Base-by-base conservation (phyloP, 1,139 yeast genomes). In the Candida albicans region DNA sequence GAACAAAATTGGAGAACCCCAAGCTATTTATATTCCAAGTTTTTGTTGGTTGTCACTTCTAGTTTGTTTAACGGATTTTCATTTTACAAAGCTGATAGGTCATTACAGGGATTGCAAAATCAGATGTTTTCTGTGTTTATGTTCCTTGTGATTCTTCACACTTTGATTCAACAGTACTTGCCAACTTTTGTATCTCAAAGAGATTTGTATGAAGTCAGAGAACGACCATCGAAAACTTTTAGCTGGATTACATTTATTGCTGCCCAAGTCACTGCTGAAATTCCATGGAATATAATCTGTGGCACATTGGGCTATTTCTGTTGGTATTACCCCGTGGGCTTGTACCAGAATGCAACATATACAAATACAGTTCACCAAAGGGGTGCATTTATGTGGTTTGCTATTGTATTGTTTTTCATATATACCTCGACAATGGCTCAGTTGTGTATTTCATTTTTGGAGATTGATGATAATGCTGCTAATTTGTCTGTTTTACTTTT, bases 201-300 rank as follows among this genome's bases (percentile, higher is more conserved):
- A 56, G 64, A 62, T 44, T 49, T 67, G 30, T 67, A 65, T 44
- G 70, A 65, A 47, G 67, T 59, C 14, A 58, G 70, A 50, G 66
- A 61, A 51, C 42, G 61, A 22, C 69, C 67, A 22, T 62, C 66
- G 5, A 62, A 54, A 48, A 58, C 64, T 1, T 61, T 58, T 38
- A 55, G 61, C 37, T 61, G 66, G 65, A 40, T 57, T 33, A 49
- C 63, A 18, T 61, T 55, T 58, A 65, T 88, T 51, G 53, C 73
- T 29, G 79, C 87, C 18, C 90, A 87, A 63, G 69, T 87, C 37
- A 62, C 82, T 14, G 81, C 78, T 29, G 96, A 88, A 59, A 61
- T 86, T 30, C 95, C 96, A 32, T 86, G 87, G 86, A 85, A 85
- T 56, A 53, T 81, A 9, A 45, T 82, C 2, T 69, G 76, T 45